Base-by-base conservation (phyloP, 75 land plant genomes). In the Ceratopteris richardii region DNA sequence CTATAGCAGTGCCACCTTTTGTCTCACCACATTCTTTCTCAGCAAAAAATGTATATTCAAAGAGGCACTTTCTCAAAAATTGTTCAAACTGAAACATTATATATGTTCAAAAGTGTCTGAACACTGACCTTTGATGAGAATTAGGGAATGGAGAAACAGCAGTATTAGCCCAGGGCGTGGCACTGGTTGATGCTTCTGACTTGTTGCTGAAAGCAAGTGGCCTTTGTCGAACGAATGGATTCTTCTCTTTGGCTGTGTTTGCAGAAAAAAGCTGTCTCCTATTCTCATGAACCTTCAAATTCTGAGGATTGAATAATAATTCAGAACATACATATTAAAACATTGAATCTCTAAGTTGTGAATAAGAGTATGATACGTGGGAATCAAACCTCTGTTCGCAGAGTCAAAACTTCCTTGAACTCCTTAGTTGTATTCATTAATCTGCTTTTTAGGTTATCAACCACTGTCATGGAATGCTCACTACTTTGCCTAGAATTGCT, bases 341-440 rank as follows among this genome's bases (percentile, higher is more conserved):
- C 20, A 9, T 40, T 9, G 42, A 40, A 40, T 9, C 42, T 14
- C 14, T 40, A 40, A 17, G 18, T 13, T 48, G 18, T 48, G 20
- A 4, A 17, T 18, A 48, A 10, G 51, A 64, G 13, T 33, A 16
- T 40, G 10, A 21, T 19, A 30, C 33, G 2, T 12, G 1, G 21
- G 23, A 51, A 50, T 52, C 0, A 42, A 54, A 87, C 96, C 88
- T 90, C 96, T 29, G 93, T 91, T 29, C 94, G 68, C 81, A 84
- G 61, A 19, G 97, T 91, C 0, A 91, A 67, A 21, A 91, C 97
- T 67, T 91, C 97, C 66, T 91, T 91, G 60, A 91, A 91, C 58
- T 91, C 88, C 55, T 91, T 91, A 26, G 94, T 91, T 1, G 97
- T 54, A 51, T 74, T 84, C 97, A 91, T 91, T 57, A 91, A 68